Conservation (phyloP, 2,329 filamentous ascomycete genomes). For the Raffaelea deltoideospora region DNA sequence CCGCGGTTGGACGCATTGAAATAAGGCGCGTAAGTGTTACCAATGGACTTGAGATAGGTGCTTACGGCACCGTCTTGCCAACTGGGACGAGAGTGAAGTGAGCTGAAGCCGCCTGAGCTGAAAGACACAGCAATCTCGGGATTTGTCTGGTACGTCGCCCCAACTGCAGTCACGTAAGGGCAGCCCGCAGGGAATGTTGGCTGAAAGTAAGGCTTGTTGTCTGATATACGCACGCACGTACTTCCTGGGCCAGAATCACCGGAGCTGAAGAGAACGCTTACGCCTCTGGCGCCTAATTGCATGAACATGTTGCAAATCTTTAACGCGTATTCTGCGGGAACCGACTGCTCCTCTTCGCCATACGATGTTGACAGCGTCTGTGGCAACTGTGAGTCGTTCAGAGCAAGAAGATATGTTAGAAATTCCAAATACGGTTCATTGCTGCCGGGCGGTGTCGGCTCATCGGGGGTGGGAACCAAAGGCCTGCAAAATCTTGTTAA, state of each 20-base stretch:
- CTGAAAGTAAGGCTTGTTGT: constrained; percentile 18
- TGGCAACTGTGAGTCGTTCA: constrained; percentile 36
- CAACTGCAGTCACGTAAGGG: constrained; percentile 34
- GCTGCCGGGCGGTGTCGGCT: constrained; percentile 31
- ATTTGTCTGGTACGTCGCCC: constrained; percentile 31
- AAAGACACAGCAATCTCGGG: constrained; percentile 15
- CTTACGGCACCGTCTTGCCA: constrained; percentile 25
- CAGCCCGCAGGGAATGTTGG: constrained; percentile 21
- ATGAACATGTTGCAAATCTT: constrained; percentile 49
- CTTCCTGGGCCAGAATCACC: constrained; percentile 48
- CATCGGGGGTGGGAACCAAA: constrained; percentile 32
- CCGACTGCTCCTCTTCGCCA: constrained; percentile 50
- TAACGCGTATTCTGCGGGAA: constrained; percentile 44
- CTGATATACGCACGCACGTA: constrained; percentile 41
- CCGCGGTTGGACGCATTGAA: constrained; percentile 29
- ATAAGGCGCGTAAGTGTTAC: constrained; percentile 24
- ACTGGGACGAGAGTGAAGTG: constrained; percentile 24
- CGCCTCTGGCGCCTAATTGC: constrained; percentile 52
- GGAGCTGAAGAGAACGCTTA: constrained; percentile 46
- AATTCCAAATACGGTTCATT: constrained; percentile 57
- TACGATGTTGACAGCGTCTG: constrained; percentile 51
- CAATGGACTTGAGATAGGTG: constrained; percentile 23
- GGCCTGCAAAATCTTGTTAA: constrained; percentile 24
- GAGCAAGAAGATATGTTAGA: constrained; percentile 39
- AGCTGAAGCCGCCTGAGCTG: constrained; percentile 30